Evolutionary conservation across 257 asterid species (phyloP), one percentile per base, ranked within the genome.

Genomic region (Coffea canephora): DNA sequence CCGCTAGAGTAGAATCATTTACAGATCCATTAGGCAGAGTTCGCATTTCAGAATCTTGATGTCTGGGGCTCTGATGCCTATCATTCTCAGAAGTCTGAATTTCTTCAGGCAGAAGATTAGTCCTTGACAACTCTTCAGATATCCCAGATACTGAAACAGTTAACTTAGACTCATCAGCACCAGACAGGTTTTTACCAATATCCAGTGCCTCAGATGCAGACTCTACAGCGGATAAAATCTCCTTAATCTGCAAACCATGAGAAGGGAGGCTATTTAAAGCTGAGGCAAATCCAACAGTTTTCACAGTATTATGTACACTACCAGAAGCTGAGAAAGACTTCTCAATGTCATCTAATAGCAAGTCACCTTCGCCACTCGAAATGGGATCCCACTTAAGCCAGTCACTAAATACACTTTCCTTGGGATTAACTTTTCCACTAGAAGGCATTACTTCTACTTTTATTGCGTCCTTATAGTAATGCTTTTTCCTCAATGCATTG

Each of bases 351-450:
- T 92, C 98, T 81, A 96, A 84, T 72, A 86, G 83, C 82, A 94
- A 79, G 86, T 94, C 99, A 43, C 97, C 99, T 76, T 89, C 96
- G n/a, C 97, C 98, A 84, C 97, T 94, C 64, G 97, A 94, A 62
- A 96, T 88, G 81, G 97, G 98, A 84, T 96, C 97, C 97, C 98
- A 94, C 39, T 87, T 89, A 77, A 90, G 92, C 96, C 95, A 94
- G 75, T 91, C 99, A 54, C 86, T 86, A 77, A 86, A 82, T 54
- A 74, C 74, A 80, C 85, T 80, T 69, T 87, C 75, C 67, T 68
- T 84, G 5, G 85, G 73, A 82, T 86, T 69, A 68, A 36, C 54
- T 74, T 85, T 87, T 67, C 75, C 87, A 55, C 76, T 86, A 69
- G 89, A 85, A 82, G 91, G 89, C 81, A 93, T 77, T 62, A 76